Base-by-base conservation (phyloP, 75 land plant genomes). In the Sequoia sempervirens region DNA sequence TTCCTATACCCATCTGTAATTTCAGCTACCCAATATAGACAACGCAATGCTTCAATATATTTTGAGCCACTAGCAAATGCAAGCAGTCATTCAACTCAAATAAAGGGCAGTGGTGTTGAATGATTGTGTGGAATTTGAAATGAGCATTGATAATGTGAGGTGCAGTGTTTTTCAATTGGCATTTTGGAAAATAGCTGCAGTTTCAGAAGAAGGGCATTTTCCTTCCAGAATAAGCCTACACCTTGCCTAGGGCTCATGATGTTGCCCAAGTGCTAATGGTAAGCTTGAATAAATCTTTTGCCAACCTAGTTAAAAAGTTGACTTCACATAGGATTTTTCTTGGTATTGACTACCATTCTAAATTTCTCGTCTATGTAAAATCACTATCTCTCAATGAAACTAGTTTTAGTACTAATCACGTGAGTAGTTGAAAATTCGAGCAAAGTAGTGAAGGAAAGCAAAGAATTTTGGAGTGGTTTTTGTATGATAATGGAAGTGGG, bases 1-100 rank as follows among this genome's bases (percentile, higher is more conserved):
- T 75, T 34, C 38, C 13, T 17, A 73, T 6, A 73, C 36, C 26
- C 23, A 37, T 5, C n/a, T 11, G 2, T 12, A 37, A 20, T 75
- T 75, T 75, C 40, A 20, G 26, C 6, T 38, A 36, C 46, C 68
- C 37, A 56, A 79, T 23, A 85, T 90, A 17, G 75, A 79, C 13
- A 90, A 88, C 46, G 73, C 88, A 1, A 58, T 84, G 66, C 84
- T 93, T 7, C 72, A 58, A 45, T 93, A 93, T 75, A 85, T 92
- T 41, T 69, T 93, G 79, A 89, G 87, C 8, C 94, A 93, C 83
- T 92, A 93, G 38, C 91, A 91, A 83, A 80, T 93, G 2, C 92
- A 93, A 75, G 92, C 86, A 3, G 90, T 91, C 6, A 69, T 88
- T 53, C 92, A 91, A 84, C 79, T 91, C 37, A 34, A 74, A 15